Conservation (phyloP, 2,329 filamentous ascomycete species). For the Lachnellula hyalina region DNA sequence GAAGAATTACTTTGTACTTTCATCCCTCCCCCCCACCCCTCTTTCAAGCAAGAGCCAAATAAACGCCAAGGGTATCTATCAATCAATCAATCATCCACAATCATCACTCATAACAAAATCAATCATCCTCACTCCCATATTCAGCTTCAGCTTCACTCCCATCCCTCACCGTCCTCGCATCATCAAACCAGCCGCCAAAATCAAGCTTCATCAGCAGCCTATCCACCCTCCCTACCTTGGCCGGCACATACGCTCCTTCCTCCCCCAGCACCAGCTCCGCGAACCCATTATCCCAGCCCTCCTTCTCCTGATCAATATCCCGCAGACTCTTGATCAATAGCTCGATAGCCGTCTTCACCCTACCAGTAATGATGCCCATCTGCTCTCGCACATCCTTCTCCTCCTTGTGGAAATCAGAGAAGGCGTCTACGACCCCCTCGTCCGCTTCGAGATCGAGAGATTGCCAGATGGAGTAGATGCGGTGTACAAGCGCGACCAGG, state of each 20-base stretch:
- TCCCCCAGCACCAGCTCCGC: conserved; percentile 34
- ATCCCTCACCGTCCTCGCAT: conserved; percentile 5
- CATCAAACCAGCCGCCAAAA: conserved; percentile 33
- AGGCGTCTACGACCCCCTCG: conserved; percentile 72
- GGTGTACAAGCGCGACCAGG: conserved; percentile 69
- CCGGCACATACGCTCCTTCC: conserved; percentile 58
- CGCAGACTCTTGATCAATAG: conserved; percentile 50
- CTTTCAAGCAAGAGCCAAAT: background rate
- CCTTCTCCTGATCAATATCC: conserved; percentile 44
- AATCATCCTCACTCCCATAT: conserved; percentile 10
- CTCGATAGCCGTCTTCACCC: conserved; percentile 63
- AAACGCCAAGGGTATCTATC: conserved; percentile 3
- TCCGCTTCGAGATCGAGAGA: conserved; percentile 77
- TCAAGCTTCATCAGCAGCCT: conserved; percentile 88
- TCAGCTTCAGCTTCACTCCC: conserved; percentile 4
- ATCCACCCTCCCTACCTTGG: conserved; percentile 74
- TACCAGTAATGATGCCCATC: conserved; percentile 56
- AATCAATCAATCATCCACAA: conserved; percentile 7
- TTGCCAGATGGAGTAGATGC: conserved; percentile 70
- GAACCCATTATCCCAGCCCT: conserved; percentile 32
- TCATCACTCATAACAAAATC: conserved; percentile 17
- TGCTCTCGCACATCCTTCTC: conserved; percentile 62
- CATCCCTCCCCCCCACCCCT: no score
- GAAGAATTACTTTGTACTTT: no score
- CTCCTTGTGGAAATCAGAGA: conserved; percentile 66